Percentiles rank a stretch among this genome's conserved stretches.
Evolutionary conservation across 1,284 basidiomycete species (phyloP).

Genomic region (Puccinia polysora): DNA sequence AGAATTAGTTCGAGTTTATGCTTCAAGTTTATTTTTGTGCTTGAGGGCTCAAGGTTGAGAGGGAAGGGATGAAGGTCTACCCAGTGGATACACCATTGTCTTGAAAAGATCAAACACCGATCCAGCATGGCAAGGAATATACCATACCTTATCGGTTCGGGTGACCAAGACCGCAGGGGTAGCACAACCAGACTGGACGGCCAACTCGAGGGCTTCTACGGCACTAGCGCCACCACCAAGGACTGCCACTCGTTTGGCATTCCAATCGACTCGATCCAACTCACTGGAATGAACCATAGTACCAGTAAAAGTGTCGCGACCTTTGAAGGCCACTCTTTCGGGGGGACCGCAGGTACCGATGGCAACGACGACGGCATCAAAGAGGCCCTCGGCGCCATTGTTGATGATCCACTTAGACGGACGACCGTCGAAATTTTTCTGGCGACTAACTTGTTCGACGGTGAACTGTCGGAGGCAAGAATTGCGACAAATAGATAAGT

Average conservation of each 20-base stretch:
- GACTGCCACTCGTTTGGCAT: conserved; percentile 23
- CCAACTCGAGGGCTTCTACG: conserved; percentile 39
- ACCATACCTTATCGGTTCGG: conserved; percentile 30
- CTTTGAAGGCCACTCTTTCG: conserved; percentile 9
- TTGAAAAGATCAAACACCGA: too few species aligned
- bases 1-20: too few species aligned
- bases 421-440: neutral
- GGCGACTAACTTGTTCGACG: conserved; percentile 14
- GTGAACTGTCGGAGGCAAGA: conserved; percentile 1
- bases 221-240: conserved; percentile 41
- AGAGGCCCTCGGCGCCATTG: conserved; percentile 23
- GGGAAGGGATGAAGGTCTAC: too few species aligned
- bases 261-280: conserved; percentile 23
- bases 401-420: conserved; percentile 31
- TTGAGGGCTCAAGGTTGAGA: too few species aligned
- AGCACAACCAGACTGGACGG: conserved; percentile 31
- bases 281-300: conserved; percentile 33
- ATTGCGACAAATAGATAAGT: neutral
- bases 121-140: too few species aligned
- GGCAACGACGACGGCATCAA: conserved; percentile 39
- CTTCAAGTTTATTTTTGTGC: too few species aligned
- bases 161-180: conserved; percentile 22
- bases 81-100: too few species aligned
- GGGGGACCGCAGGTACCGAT: conserved; percentile 32
- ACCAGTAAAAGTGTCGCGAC: conserved; percentile 21